Evolutionary conservation across 345 rosid species (phyloP), one percentile per base, ranked within the genome.

Genomic region (Citrus australasica): DNA sequence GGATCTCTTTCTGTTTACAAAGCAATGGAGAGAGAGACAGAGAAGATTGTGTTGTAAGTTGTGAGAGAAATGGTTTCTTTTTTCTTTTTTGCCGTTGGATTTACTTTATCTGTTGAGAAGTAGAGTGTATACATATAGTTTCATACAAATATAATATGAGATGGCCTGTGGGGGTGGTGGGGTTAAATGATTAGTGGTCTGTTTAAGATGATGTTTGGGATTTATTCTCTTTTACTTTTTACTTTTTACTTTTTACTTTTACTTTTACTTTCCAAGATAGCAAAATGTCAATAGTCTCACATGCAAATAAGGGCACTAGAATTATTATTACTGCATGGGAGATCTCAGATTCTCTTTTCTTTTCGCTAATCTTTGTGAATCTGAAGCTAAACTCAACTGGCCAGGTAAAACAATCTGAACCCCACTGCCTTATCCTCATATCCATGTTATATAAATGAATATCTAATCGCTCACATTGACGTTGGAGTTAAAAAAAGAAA

Each of bases 151-250:
- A 46, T 3, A 46, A 46, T 46, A 46, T 46, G 51, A 46, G 51
- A 46, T 46, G 1, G 51, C 51, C 51, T 1, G 51, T 46, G 17
- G 51, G 0, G 51, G 35, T 25, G 66, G 81, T 80, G 81, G 83
- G 83, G 71, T 62, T 56, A 28, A 81, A 79, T 81, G 82, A 83
- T 86, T 71, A 35, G 79, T 30, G 80, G 76, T 74, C 76, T 65
- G 72, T 65, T 35, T 6, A 61, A 60, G 67, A 65, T 59, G 55
- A 28, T 9, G 10, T 9, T 73, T 22, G 70, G 30, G 46, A 14
- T 73, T 73, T 65, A 16, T 76, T 40, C 74, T 40, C 65, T 4
- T 5, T 48, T 38, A 2, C 72, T 53, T 76, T 40, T 42, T 3
- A 13, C 51, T 46, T 10, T 14, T 40, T 75, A n/a, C 46, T 6